Percentiles rank a stretch among this genome's conserved stretches.
Conservation (phyloP, 1,284 basidiomycete genomes). For the Ceratobasidium sp. region DNA sequence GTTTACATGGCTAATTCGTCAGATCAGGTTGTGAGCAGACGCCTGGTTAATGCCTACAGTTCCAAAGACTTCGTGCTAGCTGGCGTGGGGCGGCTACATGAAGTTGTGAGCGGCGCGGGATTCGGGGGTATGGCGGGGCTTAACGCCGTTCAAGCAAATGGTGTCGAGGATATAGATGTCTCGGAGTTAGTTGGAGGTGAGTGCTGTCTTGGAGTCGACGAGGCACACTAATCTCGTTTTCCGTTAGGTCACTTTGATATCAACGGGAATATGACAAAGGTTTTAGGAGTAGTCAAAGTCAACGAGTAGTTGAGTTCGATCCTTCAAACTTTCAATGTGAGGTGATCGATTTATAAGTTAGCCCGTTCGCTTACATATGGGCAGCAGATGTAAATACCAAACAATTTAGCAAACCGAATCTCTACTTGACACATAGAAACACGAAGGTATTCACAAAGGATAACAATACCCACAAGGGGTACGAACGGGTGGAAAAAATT, state of each 20-base stretch:
- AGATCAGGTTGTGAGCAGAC: constrained; percentile 57
- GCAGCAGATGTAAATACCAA: background rate
- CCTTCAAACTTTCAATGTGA: background rate
- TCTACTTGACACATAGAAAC: no score
- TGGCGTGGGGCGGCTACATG: constrained; percentile 64
- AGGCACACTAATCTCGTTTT: background rate
- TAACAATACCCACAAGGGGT: background rate
- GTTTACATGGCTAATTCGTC: background rate
- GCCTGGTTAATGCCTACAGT: constrained; percentile 64
- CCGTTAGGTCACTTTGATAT: constrained; percentile 49
- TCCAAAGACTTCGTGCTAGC: constrained; percentile 65
- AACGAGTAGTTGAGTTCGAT: constrained; percentile 36
- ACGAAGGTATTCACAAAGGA: background rate
- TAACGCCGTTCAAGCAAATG: constrained; percentile 56
- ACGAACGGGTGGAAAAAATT: constrained; percentile 3
- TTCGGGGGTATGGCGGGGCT: constrained; percentile 53
- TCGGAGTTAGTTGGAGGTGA: constrained; percentile 55
- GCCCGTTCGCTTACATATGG: background rate
- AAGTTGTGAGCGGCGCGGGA: constrained; percentile 61
- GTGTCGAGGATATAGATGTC: constrained; percentile 61
- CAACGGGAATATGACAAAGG: constrained; percentile 43
- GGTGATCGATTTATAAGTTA: background rate
- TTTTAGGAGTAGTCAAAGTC: constrained; percentile 38
- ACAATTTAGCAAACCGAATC: background rate
- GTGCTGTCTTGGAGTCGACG: background rate